phyloP scores from a whole-genome alignment of 495 filamentous ascomycete genomes.

The Aspergillus panamensis region DNA sequence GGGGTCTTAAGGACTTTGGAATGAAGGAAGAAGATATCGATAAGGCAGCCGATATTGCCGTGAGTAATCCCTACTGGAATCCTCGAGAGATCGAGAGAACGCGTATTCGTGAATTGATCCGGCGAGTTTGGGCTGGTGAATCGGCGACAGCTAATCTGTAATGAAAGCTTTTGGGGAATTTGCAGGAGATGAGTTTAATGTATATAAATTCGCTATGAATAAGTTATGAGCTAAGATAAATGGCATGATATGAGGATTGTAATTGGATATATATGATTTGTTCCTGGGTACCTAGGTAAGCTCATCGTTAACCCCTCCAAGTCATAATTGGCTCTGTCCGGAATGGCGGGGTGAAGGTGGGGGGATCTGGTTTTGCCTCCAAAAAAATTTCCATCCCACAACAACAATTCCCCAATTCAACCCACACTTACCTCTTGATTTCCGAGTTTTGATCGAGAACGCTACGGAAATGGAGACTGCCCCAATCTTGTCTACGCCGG shows the following conservation, averaged over 20 bases:
- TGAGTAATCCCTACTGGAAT: slow-evolving; percentile 63
- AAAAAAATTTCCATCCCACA: slow-evolving; percentile 17
- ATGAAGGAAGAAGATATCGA: slow-evolving; percentile 67
- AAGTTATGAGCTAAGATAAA: too few species aligned
- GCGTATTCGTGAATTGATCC: slow-evolving; percentile 59
- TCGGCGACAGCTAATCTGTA: slow-evolving; percentile 56
- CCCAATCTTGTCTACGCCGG: slow-evolving; percentile 85
- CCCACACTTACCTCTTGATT: background rate
- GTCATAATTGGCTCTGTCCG: slow-evolving; percentile 26
- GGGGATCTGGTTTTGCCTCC: slow-evolving; percentile 29
- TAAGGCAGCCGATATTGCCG: slow-evolving; percentile 61
- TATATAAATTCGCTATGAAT: slow-evolving; percentile 7
- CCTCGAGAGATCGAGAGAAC: slow-evolving; percentile 55
- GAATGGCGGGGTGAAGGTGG: slow-evolving; percentile 36
- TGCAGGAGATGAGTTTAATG: background rate
- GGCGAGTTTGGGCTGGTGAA: slow-evolving; percentile 67
- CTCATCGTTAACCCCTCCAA: background rate
- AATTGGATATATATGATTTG: background rate
- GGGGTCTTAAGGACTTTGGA: slow-evolving; percentile 55
- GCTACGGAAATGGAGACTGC: slow-evolving; percentile 45
- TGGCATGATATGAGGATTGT: too few species aligned
- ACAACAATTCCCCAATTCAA: background rate
- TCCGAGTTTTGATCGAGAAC: slow-evolving; percentile 19
- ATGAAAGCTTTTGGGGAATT: background rate
- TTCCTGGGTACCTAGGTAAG: background rate